phyloP scores from a whole-genome alignment of 1,284 basidiomycete genomes.

The Cryptococcus maquisensis region DNA sequence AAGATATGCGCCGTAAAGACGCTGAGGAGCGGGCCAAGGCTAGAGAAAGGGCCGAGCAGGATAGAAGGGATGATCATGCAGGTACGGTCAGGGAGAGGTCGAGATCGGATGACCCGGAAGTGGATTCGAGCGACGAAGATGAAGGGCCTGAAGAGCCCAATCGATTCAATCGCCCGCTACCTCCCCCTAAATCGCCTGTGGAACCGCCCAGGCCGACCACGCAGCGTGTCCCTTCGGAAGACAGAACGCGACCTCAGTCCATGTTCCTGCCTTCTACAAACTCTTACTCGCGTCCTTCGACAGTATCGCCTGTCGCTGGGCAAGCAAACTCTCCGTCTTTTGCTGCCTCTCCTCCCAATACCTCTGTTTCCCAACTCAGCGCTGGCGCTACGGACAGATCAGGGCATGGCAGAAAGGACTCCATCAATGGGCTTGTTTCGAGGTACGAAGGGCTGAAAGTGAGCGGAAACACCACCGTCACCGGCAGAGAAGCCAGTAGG shows the following conservation, averaged over 20 bases:
- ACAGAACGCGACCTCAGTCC: conserved; percentile 23
- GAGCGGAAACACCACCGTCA: neutral
- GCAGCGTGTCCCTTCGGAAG: conserved; percentile 3
- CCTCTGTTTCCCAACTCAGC: neutral
- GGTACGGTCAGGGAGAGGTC: neutral
- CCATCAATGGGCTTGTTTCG: conserved; percentile 43
- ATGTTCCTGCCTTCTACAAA: conserved; percentile 20
- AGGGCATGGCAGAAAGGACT: conserved; percentile 32
- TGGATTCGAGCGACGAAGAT: conserved; percentile 40
- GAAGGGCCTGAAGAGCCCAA: conserved; percentile 26
- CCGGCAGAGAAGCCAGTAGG: neutral
- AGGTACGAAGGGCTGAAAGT: conserved; percentile 25
- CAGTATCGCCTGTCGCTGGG: conserved; percentile 1
- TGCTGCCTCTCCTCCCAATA: neutral
- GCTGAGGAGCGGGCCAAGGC: neutral
- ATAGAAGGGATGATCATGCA: neutral
- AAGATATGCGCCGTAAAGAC: conserved; percentile 8
- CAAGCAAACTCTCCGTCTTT: neutral
- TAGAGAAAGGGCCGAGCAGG: neutral
- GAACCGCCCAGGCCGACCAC: neutral
- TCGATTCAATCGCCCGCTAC: neutral
- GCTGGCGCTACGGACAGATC: conserved; percentile 8
- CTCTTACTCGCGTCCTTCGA: conserved; percentile 1
- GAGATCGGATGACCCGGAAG: neutral
- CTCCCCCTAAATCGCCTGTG: neutral